Percentiles rank a stretch among this genome's conserved stretches.
These are phyloP conservation scores for Chytriomyces sp. DNA, from an alignment of 192 early-diverging fungal genomes.

Conservation along the genomic window DNA sequence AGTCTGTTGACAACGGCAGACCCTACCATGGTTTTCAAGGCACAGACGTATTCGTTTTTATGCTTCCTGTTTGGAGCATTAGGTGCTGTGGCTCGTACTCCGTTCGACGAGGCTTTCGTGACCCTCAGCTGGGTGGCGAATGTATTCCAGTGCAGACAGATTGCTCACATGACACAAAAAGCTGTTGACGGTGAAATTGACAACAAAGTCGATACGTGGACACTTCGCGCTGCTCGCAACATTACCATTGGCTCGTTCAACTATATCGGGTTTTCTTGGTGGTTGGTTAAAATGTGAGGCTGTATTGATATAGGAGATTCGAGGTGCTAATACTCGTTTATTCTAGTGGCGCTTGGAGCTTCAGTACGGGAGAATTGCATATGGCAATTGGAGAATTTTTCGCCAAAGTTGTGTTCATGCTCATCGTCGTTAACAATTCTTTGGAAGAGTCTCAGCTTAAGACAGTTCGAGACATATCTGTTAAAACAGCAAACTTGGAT, in stretches of 20 bases:
- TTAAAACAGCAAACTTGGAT: conserved; percentile 36
- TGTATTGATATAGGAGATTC: background rate
- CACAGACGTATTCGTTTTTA: conserved; percentile 2
- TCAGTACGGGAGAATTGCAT: conserved; percentile 28
- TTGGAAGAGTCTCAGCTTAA: conserved; percentile 46
- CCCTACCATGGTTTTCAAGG: background rate
- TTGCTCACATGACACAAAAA: conserved; percentile 21
- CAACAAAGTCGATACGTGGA: conserved; percentile 27
- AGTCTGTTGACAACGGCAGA: conserved; percentile 30
- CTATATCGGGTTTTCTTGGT: conserved; percentile 33
- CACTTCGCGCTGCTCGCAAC: conserved; percentile 19
- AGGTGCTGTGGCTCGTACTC: conserved; percentile 21
- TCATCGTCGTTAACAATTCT: conserved; percentile 46
- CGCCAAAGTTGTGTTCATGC: conserved; percentile 43
- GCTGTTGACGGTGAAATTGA: conserved; percentile 36
- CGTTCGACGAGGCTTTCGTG: conserved; percentile 30
- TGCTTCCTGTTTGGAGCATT: conserved; percentile 21
- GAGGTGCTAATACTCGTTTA: background rate
- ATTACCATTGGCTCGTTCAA: conserved; percentile 25
- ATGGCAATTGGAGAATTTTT: conserved; percentile 36
- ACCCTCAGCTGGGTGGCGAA: background rate
- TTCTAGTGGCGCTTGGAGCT: conserved; percentile 24
- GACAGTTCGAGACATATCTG: conserved; percentile 24
- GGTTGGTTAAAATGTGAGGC: background rate
- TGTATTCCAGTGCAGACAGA: background rate